phyloP scores from a whole-genome alignment of 192 early-diverging fungal species.

The Coemansia sp. region DNA sequence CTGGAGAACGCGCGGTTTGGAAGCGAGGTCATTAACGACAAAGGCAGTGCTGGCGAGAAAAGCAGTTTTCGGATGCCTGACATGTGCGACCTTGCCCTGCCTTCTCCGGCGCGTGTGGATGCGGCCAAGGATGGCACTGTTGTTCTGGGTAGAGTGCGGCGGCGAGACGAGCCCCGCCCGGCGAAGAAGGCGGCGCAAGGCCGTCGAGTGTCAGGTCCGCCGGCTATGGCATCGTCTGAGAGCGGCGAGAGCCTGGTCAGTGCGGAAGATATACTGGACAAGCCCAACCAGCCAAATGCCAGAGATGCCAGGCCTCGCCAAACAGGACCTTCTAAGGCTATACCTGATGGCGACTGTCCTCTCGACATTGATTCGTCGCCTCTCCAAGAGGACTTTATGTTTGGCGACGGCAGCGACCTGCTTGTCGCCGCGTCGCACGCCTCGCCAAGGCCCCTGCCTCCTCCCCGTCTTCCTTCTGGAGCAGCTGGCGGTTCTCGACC shows the following conservation, averaged over 20 bases:
- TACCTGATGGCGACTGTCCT: too few species aligned
- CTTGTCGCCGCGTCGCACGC: too few species aligned
- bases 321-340: too few species aligned
- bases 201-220: background rate
- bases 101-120: too few species aligned
- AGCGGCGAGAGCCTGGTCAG: constrained; percentile 14
- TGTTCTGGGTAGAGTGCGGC: too few species aligned
- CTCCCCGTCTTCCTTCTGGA: too few species aligned
- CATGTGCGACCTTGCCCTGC: background rate
- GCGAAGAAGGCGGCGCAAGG: too few species aligned
- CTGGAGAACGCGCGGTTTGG: constrained; percentile 31
- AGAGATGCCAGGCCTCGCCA: too few species aligned
- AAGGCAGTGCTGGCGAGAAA: background rate
- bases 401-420: background rate
- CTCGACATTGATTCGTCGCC: constrained; percentile 17
- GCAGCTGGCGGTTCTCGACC: too few species aligned
- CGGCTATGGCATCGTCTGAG: background rate
- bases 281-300: background rate
- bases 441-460: too few species aligned
- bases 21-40: background rate
- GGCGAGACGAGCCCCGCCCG: too few species aligned
- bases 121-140: too few species aligned
- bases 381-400: constrained; percentile 3
- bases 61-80: constrained; percentile 8
- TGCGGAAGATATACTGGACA: background rate